Evolutionary conservation across 2,329 filamentous ascomycete genomes (phyloP), one percentile per base, ranked within the genome.

Genomic region (Aspergillus neoniger): DNA sequence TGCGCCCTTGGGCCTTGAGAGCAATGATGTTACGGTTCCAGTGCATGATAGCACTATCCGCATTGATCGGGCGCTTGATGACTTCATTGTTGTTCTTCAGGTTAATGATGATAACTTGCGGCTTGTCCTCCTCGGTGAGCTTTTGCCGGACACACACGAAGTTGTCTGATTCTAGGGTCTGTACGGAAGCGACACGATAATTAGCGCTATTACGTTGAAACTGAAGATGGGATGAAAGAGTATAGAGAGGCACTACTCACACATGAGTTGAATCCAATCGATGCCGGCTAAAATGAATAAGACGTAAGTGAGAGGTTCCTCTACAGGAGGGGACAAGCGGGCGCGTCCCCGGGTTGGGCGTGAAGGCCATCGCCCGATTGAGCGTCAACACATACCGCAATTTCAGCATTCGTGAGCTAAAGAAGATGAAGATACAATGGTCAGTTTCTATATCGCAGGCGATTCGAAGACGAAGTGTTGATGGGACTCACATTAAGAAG

Each of bases 11-110:
- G 52, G 95, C 94, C 81, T 96, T 96, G 69, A 99, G 86, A 65
- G 96, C 95, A 74, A 99, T 98, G 77, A 99, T 91, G 78, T 96
- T 92, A 77, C 90, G 91, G 70, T 86, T 89, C 91, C 92, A 96
- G 86, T 99, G 95, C 95, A 99, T 98, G 77, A 99, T 96, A 72
- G 96, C 95, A 86, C 93, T 98, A 82, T 99, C 95, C 74, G 95
- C 95, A 84, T 96, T 98, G 83, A 99, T 99, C 52, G 94, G 92
- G 76, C 94, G 88, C 73, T 91, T 90, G 70, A 92, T 95, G 77
- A 97, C 88, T 83, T 95, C 94, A 86, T 96, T 97, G 82, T 88
- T 88, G 81, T 97, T 96, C 81, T 98, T 97, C 75, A 99, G 89
- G 80, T 99, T 91, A 81, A 99, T 83, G 77, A 99, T 99, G 79